Percentiles rank a stretch among this genome's conserved stretches.
phyloP scores from a whole-genome alignment of 2,329 filamentous ascomycete species.

The Penicillium sp. region DNA sequence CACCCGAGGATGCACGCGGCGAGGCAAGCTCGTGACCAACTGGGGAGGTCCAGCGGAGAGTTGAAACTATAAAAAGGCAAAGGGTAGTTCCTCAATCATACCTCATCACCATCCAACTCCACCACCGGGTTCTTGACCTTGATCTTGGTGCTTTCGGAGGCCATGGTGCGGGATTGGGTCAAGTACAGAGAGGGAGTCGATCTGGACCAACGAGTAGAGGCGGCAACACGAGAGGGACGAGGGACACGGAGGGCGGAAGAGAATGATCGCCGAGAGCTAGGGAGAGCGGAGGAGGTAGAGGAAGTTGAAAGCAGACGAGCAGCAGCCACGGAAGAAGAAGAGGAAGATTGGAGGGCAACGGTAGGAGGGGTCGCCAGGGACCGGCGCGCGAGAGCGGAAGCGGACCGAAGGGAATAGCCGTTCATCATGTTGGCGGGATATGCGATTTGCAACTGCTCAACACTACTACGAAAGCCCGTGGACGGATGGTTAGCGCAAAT shows the following conservation, averaged over 20 bases:
- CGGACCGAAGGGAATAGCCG: slow-evolving; percentile 30
- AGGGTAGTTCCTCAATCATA: slow-evolving; percentile 19
- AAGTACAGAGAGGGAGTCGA: slow-evolving; percentile 23
- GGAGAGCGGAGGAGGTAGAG: slow-evolving; percentile 12
- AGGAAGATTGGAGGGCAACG: slow-evolving; percentile 26
- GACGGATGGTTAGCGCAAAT: slow-evolving; percentile 11
- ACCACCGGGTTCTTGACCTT: slow-evolving; percentile 99
- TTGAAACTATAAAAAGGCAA: slow-evolving; percentile 14
- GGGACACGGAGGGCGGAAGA: slow-evolving; percentile 20
- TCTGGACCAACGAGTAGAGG: slow-evolving; percentile 28
- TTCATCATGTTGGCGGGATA: slow-evolving; percentile 21
- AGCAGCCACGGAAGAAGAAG: slow-evolving; percentile 17
- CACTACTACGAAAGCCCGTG: neutral
- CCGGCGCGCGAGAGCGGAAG: slow-evolving; percentile 36
- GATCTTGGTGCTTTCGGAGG: slow-evolving; percentile 65
- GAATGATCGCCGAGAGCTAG: slow-evolving; percentile 24
- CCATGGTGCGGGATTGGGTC: slow-evolving; percentile 43
- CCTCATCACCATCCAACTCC: slow-evolving; percentile 82
- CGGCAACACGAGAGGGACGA: slow-evolving; percentile 16
- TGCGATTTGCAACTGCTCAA: neutral
- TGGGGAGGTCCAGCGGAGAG: slow-evolving; percentile 4
- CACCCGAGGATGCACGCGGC: slow-evolving; percentile 8
- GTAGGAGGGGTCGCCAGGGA: slow-evolving; percentile 26
- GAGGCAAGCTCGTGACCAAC: slow-evolving; percentile 18
- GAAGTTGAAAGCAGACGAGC: slow-evolving; percentile 23